These are phyloP conservation scores for Kokia cookei DNA, from an alignment of 441 rosid species.

Conservation along the genomic window DNA sequence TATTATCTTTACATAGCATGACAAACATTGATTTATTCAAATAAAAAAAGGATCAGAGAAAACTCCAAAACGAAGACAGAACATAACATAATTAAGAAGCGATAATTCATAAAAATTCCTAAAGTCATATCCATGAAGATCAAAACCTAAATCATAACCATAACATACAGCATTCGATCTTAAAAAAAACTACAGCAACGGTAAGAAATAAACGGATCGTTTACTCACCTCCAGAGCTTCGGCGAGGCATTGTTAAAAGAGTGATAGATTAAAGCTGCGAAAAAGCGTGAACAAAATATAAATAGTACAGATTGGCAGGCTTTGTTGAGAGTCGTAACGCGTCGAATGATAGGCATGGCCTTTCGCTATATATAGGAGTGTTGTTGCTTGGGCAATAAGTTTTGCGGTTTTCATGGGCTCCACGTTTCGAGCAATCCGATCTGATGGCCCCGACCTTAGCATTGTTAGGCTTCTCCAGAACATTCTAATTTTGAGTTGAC, in stretches of 20 bases:
- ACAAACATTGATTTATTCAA: neutral
- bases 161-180: neutral
- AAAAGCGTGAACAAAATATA: neutral
- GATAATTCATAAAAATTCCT: neutral
- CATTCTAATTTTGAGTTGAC: neutral
- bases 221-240: slow-evolving; percentile 16
- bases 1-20: neutral
- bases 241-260: slow-evolving; percentile 10
- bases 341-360: neutral
- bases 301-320: neutral
- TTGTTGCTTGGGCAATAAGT: neutral
- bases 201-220: neutral
- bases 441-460: neutral
- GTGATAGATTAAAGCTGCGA: neutral
- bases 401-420: neutral
- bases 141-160: neutral
- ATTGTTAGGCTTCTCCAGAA: neutral
- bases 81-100: neutral
- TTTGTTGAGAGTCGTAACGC: neutral
- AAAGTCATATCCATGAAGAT: neutral
- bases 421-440: neutral
- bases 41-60: neutral
- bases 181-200: neutral
- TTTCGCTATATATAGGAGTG: neutral
- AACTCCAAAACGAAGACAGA: neutral